Conservation (phyloP, 2,329 filamentous ascomycete species). For the Pseudocercospora musae region DNA sequence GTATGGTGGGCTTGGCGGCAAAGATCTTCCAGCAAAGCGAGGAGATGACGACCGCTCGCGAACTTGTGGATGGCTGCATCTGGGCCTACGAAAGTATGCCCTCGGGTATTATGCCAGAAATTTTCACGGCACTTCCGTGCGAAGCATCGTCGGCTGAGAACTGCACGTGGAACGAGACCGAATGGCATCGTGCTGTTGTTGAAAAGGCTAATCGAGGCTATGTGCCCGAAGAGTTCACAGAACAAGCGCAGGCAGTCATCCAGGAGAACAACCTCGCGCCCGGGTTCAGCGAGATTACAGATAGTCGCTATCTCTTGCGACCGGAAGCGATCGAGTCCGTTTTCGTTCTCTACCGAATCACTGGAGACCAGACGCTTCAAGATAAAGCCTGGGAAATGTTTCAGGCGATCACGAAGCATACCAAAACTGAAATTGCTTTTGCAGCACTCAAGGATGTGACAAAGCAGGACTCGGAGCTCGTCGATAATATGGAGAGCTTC, state of each 20-base stretch:
- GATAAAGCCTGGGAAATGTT: constrained; percentile 77
- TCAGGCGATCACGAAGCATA: constrained; percentile 58
- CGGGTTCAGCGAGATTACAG: constrained; percentile 56
- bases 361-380: constrained; percentile 62
- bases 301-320: constrained; percentile 64
- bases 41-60: constrained; percentile 56
- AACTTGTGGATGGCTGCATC: constrained; percentile 62
- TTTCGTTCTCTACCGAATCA: constrained; percentile 73
- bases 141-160: constrained; percentile 36
- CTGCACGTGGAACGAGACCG: constrained; percentile 38
- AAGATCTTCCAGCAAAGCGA: constrained; percentile 54
- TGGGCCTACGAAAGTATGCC: constrained; percentile 60
- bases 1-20: constrained; percentile 65
- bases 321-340: constrained; percentile 80
- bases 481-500: constrained; percentile 71
- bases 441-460: constrained; percentile 67
- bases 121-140: constrained; percentile 51
- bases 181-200: constrained; percentile 44
- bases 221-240: constrained; percentile 11
- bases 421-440: constrained; percentile 61
- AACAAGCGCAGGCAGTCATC: constrained; percentile 31
- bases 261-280: constrained; percentile 48
- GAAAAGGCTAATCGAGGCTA: constrained; percentile 23
- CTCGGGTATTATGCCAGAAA: constrained; percentile 62
- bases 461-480: constrained; percentile 36